phyloP scores from a whole-genome alignment of 371 early-diverging fungal genomes.

The Lichtheimia hyalospora region DNA sequence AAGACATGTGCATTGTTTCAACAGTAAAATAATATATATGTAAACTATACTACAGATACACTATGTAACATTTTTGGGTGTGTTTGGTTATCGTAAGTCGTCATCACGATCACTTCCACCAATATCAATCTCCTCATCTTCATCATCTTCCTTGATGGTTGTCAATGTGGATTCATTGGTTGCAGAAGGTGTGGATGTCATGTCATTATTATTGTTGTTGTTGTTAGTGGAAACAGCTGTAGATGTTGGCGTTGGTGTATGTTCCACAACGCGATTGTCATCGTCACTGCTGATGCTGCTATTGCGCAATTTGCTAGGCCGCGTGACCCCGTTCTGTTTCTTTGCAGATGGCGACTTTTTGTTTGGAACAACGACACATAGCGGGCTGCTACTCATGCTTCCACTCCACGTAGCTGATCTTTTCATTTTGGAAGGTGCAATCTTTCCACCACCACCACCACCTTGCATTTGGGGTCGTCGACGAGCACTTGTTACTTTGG shows the following conservation, averaged over 20 bases:
- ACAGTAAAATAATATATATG: too few species aligned
- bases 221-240: not conserved
- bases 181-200: slow-evolving; percentile 5
- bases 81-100: slow-evolving; percentile 43
- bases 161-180: not conserved
- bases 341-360: slow-evolving; percentile 7
- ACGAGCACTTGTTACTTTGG: slow-evolving; percentile 6
- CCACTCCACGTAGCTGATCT: slow-evolving; percentile 34
- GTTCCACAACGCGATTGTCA: slow-evolving; percentile 15
- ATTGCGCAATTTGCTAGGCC: slow-evolving; percentile 5
- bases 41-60: too few species aligned
- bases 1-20: too few species aligned
- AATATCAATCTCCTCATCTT: slow-evolving; percentile 66
- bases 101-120: slow-evolving; percentile 66
- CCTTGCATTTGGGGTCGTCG: slow-evolving; percentile 15
- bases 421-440: slow-evolving; percentile 22
- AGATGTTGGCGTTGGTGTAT: slow-evolving; percentile 8
- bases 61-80: too few species aligned
- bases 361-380: slow-evolving; percentile 13
- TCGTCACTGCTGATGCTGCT: slow-evolving; percentile 5
- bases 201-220: not conserved
- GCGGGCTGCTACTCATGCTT: slow-evolving; percentile 6
- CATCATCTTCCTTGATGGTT: slow-evolving; percentile 35
- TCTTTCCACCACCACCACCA: slow-evolving; percentile 22
- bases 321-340: not conserved